A percentile compares a stretch with the other conserved stretches of the same genome.
phyloP scores from a whole-genome alignment of 2,329 filamentous ascomycete genomes.

The Canariomyces notabilis region DNA sequence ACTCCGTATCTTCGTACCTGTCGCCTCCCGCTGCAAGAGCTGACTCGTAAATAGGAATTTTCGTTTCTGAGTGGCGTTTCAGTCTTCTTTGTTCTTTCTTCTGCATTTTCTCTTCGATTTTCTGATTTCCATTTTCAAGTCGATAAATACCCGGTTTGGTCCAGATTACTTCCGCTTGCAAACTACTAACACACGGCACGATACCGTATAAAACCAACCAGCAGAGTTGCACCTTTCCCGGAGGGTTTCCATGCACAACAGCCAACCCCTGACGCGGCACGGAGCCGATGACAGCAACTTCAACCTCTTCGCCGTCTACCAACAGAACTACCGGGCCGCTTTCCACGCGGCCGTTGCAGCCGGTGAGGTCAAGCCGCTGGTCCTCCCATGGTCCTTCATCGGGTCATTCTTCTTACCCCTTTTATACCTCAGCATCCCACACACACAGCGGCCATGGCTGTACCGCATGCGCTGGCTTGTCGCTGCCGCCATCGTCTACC shows the following conservation, averaged over 20 bases:
- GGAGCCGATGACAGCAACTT: neutral
- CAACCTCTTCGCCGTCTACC: constrained; percentile 22
- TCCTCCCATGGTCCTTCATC: constrained; percentile 49
- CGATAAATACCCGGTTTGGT: too few species aligned
- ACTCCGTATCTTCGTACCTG: neutral
- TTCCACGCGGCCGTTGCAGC: constrained; percentile 33
- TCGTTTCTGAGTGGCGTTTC: neutral
- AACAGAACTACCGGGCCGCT: constrained; percentile 31
- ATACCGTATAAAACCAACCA: too few species aligned
- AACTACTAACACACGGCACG: too few species aligned
- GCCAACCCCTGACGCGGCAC: neutral
- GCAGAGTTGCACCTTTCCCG: too few species aligned
- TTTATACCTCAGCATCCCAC: constrained; percentile 53
- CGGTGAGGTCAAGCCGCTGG: constrained; percentile 35
- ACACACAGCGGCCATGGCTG: constrained; percentile 45
- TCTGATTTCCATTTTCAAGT: neutral
- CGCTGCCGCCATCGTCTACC: constrained; percentile 37
- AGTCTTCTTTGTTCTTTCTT: neutral
- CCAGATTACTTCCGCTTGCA: neutral
- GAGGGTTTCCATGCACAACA: neutral
- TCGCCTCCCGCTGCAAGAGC: neutral
- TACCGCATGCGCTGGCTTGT: constrained; percentile 48
- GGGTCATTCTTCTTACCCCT: constrained; percentile 45
- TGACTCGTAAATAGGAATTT: neutral
- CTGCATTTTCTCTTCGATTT: neutral